These are phyloP conservation scores for Rubus parviflorus DNA, from an alignment of 306 rosid species.

Conservation along the genomic window DNA sequence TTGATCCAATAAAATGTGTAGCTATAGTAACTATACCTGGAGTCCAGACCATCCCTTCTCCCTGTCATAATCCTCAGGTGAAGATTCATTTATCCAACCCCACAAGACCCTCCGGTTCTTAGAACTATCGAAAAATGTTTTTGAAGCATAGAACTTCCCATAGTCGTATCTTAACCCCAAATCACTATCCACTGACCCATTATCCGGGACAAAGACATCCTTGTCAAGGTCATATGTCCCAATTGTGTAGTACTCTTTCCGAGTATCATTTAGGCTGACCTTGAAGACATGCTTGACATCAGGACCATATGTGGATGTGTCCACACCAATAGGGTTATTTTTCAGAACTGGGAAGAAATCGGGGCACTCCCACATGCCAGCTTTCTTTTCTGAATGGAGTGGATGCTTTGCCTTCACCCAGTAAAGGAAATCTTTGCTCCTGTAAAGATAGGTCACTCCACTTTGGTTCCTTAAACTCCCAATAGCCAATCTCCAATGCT, in stretches of 20 bases:
- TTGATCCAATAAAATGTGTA: background rate
- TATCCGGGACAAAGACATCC: constrained; percentile 56
- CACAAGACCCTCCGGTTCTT: constrained; percentile 63
- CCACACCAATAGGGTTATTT: constrained; percentile 38
- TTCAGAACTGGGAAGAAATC: constrained; percentile 65
- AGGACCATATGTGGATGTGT: constrained; percentile 35
- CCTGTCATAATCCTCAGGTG: constrained; percentile 41
- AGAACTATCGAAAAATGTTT: constrained; percentile 54
- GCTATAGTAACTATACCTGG: constrained; percentile 41
- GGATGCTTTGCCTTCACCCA: constrained; percentile 66
- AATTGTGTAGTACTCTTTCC: constrained; percentile 57
- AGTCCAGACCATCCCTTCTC: constrained; percentile 84
- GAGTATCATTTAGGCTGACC: constrained; percentile 58
- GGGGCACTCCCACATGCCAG: constrained; percentile 95
- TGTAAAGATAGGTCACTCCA: constrained; percentile 53
- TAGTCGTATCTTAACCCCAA: constrained; percentile 61
- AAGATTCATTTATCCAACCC: constrained; percentile 87
- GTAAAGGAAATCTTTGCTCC: constrained; percentile 49
- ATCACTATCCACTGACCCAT: constrained; percentile 35
- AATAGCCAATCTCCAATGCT: constrained; percentile 50
- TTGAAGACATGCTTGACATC: constrained; percentile 66
- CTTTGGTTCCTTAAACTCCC: constrained; percentile 44
- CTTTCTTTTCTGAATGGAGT: constrained; percentile 47
- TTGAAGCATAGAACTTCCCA: constrained; percentile 83
- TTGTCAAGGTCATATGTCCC: constrained; percentile 48